phyloP scores from a whole-genome alignment of 2,329 filamentous ascomycete genomes.

The Nigrospora osmanthi region DNA sequence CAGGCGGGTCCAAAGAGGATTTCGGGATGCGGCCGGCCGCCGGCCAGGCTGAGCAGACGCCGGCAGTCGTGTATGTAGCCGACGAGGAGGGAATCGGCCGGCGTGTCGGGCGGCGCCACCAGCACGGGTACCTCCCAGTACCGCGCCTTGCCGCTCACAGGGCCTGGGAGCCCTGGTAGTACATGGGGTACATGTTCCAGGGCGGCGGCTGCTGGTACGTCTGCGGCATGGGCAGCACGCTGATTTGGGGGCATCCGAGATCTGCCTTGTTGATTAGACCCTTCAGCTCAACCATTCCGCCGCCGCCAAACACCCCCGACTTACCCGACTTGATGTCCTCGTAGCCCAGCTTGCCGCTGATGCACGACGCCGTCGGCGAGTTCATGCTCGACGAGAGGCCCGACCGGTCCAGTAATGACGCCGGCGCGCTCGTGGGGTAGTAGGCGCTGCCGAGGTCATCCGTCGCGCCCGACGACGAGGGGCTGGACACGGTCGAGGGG shows the following conservation, averaged over 20 bases:
- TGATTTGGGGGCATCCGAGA: slow-evolving; percentile 21
- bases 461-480: slow-evolving; percentile 37
- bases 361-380: slow-evolving; percentile 21
- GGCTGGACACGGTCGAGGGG: slow-evolving; percentile 42
- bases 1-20: slow-evolving; percentile 23
- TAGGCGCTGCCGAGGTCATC: slow-evolving; percentile 40
- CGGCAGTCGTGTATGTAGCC: slow-evolving; percentile 27
- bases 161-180: slow-evolving; percentile 21
- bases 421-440: slow-evolving; percentile 40
- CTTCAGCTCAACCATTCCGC: slow-evolving; percentile 8
- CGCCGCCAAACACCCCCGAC: slow-evolving; percentile 6
- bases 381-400: slow-evolving; percentile 18
- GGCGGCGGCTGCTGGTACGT: slow-evolving; percentile 22
- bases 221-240: slow-evolving; percentile 21
- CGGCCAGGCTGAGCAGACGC: slow-evolving; percentile 18
- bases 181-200: slow-evolving; percentile 26
- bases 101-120: slow-evolving; percentile 18
- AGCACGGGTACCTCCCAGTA: slow-evolving; percentile 25
- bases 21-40: slow-evolving; percentile 11
- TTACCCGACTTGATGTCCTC: slow-evolving; percentile 25
- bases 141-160: slow-evolving; percentile 7
- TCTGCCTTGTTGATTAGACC: slow-evolving; percentile 21
- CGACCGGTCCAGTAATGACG: slow-evolving; percentile 30
- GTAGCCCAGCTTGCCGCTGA: slow-evolving; percentile 24
- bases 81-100: slow-evolving; percentile 24